phyloP scores from a whole-genome alignment of 768 basidiomycete species.

The Suillus occidentalis region DNA sequence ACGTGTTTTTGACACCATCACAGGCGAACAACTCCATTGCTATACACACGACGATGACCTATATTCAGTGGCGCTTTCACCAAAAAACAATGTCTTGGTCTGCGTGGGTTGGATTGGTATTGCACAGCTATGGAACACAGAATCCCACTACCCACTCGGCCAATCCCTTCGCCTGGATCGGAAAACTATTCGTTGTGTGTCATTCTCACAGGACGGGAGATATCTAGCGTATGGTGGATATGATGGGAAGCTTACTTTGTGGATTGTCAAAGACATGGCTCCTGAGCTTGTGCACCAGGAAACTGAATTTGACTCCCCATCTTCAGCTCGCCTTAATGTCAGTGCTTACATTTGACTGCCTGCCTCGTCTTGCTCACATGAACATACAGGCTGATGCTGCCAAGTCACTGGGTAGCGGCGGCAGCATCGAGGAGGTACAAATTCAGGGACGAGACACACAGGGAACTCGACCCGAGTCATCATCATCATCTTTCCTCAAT shows the following conservation, averaged over 20 bases:
- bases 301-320: too few species aligned
- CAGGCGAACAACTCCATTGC: not conserved
- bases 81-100: not conserved
- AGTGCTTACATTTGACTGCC: not conserved
- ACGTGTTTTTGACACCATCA: not conserved
- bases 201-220: not conserved
- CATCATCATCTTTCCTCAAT: not conserved
- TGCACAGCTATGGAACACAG: not conserved
- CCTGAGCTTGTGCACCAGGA: not conserved
- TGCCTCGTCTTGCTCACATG: not conserved
- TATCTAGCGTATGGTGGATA: not conserved
- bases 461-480: not conserved
- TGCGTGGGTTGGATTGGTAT: not conserved
- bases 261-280: not conserved
- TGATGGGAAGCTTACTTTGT: not conserved
- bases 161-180: too few species aligned
- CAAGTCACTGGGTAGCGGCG: not conserved
- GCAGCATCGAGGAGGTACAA: not conserved
- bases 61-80: not conserved
- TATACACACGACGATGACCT: not conserved
- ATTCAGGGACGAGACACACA: not conserved
- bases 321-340: not conserved
- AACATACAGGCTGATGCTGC: not conserved
- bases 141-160: not conserved
- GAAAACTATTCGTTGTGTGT: not conserved